These are phyloP conservation scores for Aspergillus leporis DNA, from an alignment of 495 filamentous ascomycete species.

Conservation along the genomic window DNA sequence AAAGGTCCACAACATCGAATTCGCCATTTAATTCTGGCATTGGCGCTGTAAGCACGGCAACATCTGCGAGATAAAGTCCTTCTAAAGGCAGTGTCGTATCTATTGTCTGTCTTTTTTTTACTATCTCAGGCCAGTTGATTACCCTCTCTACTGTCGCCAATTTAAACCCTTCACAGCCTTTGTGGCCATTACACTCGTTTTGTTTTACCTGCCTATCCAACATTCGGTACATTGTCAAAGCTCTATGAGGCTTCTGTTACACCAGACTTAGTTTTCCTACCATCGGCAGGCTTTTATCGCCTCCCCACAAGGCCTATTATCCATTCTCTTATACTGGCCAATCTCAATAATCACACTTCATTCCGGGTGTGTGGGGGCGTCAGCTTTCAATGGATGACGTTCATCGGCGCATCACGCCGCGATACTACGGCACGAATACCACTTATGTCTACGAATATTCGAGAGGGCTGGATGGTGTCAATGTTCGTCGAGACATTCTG, in stretches of 20 bases:
- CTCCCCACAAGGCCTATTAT: constrained; percentile 2
- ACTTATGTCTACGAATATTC: constrained; percentile 50
- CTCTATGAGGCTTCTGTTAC: constrained; percentile 3
- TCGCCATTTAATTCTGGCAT: not conserved
- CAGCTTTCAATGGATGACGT: constrained; percentile 37
- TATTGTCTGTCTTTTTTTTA: too few relatives aligned
- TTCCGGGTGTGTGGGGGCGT: not conserved
- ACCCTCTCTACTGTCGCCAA: too few relatives aligned
- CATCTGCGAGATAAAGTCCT: too few relatives aligned
- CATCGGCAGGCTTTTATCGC: constrained; percentile 4
- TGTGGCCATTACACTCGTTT: constrained; percentile 19
- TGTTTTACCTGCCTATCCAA: constrained; percentile 19
- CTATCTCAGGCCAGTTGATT: too few relatives aligned
- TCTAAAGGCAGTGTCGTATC: too few relatives aligned
- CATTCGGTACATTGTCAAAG: constrained; percentile 11
- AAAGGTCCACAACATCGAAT: not conserved
- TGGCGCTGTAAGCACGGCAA: too few relatives aligned
- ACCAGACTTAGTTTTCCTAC: too few relatives aligned
- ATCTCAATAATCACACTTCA: constrained; percentile 1
- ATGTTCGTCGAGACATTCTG: constrained; percentile 44
- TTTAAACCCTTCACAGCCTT: too few relatives aligned
- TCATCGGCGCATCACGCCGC: constrained; percentile 29
- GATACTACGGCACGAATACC: constrained; percentile 36
- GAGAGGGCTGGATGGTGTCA: constrained; percentile 41
- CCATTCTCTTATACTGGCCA: not conserved